Base-by-base conservation (phyloP, 805 yeast genomes). In the Monosporozyma solicola region DNA sequence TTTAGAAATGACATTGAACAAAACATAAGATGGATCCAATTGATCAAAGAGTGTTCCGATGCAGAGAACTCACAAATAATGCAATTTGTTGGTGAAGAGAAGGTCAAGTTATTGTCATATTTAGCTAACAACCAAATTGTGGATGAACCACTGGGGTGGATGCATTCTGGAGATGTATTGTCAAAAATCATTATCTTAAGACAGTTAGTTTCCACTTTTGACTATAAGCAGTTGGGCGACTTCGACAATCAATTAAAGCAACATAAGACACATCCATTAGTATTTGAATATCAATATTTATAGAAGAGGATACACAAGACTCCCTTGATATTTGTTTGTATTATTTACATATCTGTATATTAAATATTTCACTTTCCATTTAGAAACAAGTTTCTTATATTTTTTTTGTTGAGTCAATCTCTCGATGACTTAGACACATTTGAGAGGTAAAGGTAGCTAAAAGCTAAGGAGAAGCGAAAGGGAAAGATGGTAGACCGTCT, bases 1-100 rank as follows among this genome's bases (percentile, higher is more conserved):
- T 87, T 82, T 67, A 73, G 82, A 58, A 80, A 83, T 61, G 76
- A 74, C 13, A 63, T 75, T 8, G 71, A 69, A 37, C 65, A 62
- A 33, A 59, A 55, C 1, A 11, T 51, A 2, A 65, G 64, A 43
- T 54, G 61, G 24, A 53, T 60, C 6, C 37, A 51, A 5, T 59
- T 69, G 57, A 41, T 70, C 39, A 7, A 49, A 31, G 20, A 37
- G 20, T 22, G 29, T 39, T 39, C 25, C 43, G 13, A 4, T 8
- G 25, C 6, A 16, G 43, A 4, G 7, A 25, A 22, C 29, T 37
- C 31, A 13, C 5, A 3, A 16, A 27, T 31, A 15, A 16, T n/a
- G n/a, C 29, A 33, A 47, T 33, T 33, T 43, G 46, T 43, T 24
- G 8, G 16, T 11, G 10, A 20, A 27, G 25, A 25, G 31, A 7